Percentiles rank a stretch among this genome's conserved stretches.
Conservation (phyloP, 306 rosid genomes). For the Prunus salicina region DNA sequence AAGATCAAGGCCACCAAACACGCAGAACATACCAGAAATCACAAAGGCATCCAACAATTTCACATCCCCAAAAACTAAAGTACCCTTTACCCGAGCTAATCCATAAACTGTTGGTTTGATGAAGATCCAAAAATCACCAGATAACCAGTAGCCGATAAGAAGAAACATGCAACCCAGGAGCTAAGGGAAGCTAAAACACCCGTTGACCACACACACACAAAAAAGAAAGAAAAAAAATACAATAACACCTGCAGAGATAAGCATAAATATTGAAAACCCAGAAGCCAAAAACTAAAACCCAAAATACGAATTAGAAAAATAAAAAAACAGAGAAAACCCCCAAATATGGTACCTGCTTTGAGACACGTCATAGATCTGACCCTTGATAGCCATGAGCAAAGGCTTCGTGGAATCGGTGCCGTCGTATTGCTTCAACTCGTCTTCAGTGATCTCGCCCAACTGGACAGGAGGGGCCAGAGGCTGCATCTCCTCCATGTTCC, state of each 20-base stretch:
- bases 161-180: not conserved
- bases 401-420: constrained; percentile 75
- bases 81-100: too few relatives aligned
- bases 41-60: not conserved
- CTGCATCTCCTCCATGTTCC: constrained; percentile 42
- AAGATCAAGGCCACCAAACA: not conserved
- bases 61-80: not conserved
- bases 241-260: not conserved
- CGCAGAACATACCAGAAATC: not conserved
- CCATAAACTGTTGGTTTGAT: too few relatives aligned
- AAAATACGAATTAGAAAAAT: not conserved
- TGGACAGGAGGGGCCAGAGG: constrained; percentile 89
- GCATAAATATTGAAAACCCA: constrained; percentile 9
- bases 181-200: not conserved
- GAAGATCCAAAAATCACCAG: not conserved
- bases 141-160: not conserved
- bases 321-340: not conserved
- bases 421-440: constrained; percentile 67
- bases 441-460: constrained; percentile 77
- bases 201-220: not conserved
- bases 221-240: not conserved
- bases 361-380: constrained; percentile 97
- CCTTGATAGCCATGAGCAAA: constrained; percentile 92
- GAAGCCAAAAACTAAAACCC: constrained; percentile 12
- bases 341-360: constrained; percentile 69